These are phyloP conservation scores for Ophiosphaerella herpotricha DNA, from an alignment of 2,329 filamentous ascomycete genomes.

Conservation along the genomic window DNA sequence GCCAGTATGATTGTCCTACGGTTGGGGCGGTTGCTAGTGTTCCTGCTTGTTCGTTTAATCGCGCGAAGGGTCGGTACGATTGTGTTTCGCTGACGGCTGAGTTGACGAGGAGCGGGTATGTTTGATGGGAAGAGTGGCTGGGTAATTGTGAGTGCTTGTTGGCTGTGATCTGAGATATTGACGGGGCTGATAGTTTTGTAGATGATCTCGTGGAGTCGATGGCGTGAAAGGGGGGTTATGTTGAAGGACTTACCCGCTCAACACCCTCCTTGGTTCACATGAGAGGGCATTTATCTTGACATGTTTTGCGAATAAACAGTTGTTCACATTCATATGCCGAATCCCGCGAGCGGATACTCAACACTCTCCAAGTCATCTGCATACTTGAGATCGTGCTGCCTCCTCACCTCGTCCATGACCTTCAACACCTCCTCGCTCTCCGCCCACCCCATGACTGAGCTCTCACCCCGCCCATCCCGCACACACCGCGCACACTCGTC, in stretches of 20 bases:
- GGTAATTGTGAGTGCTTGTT: too few relatives aligned
- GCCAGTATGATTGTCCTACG: conserved; percentile 1
- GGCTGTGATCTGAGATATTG: too few relatives aligned
- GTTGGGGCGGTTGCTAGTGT: neutral
- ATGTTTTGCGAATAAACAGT: too few relatives aligned
- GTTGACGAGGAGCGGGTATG: neutral
- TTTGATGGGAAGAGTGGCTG: too few relatives aligned
- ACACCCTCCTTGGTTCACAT: too few relatives aligned
- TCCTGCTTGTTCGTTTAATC: neutral
- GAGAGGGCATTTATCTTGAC: too few relatives aligned
- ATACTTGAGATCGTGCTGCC: conserved; percentile 64
- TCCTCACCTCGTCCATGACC: conserved; percentile 70
- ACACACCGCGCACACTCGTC: conserved; percentile 77
- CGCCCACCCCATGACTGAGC: conserved; percentile 62
- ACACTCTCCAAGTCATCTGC: conserved; percentile 66
- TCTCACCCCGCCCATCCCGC: conserved; percentile 72
- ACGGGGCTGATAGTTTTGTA: too few relatives aligned
- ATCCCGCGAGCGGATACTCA: conserved; percentile 29
- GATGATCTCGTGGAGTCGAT: too few relatives aligned
- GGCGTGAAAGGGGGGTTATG: too few relatives aligned
- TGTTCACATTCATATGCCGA: conserved; percentile 17
- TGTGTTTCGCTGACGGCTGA: neutral
- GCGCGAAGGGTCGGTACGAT: neutral
- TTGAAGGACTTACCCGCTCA: too few relatives aligned
- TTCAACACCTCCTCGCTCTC: conserved; percentile 87